A percentile compares a stretch with the other conserved stretches of the same genome.
Evolutionary conservation across 305 asterid genomes (phyloP).

Genomic region (Coffea humblotiana): DNA sequence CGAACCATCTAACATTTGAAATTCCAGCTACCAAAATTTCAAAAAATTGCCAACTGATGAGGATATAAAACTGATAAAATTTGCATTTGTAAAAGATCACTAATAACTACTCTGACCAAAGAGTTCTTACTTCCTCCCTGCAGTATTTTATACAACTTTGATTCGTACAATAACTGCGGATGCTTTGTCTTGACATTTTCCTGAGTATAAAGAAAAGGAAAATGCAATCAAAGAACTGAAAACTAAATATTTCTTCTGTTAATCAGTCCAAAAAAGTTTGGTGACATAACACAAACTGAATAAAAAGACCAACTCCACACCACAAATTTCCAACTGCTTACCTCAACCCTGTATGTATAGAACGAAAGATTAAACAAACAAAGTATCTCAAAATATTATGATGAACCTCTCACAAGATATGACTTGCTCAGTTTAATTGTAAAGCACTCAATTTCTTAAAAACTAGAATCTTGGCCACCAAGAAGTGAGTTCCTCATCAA

Average conservation of each 20-base stretch:
- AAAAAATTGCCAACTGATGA: constrained; percentile 12
- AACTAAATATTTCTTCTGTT: background rate
- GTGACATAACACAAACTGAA: background rate
- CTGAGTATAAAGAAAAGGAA: constrained; percentile 38
- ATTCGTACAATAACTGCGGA: constrained; percentile 77
- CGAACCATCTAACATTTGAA: constrained; percentile 79
- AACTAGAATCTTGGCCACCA: background rate
- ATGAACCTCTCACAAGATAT: background rate
- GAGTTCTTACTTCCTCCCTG: constrained; percentile 86
- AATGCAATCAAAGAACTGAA: background rate
- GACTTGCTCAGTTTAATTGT: background rate
- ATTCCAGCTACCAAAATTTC: constrained; percentile 60
- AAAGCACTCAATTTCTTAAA: background rate
- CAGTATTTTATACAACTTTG: constrained; percentile 77
- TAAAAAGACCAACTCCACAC: too few relatives aligned
- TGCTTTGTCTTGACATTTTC: constrained; percentile 89
- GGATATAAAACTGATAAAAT: constrained; percentile 20
- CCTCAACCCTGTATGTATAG: background rate
- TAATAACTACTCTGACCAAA: constrained; percentile 14
- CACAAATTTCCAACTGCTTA: background rate
- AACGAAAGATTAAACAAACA: background rate
- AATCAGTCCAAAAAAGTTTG: background rate
- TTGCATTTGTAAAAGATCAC: constrained; percentile 12
- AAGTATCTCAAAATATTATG: background rate
- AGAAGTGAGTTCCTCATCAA: background rate